These are phyloP conservation scores for Poa pratensis DNA, from an alignment of 176 grass and related monocot species.

Conservation along the genomic window DNA sequence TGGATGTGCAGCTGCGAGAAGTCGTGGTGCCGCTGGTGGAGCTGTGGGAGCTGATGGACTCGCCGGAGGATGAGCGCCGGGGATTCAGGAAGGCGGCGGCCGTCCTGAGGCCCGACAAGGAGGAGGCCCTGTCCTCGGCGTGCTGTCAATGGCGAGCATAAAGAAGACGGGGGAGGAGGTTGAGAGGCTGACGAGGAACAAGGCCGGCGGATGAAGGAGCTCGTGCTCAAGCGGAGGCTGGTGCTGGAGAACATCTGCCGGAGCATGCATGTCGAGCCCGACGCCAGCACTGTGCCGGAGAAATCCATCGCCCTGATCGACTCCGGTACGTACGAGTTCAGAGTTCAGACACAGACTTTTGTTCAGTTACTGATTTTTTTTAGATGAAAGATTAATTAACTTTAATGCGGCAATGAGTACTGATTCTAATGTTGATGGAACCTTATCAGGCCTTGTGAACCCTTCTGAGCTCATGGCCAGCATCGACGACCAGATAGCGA, in stretches of 20 bases:
- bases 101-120: constrained; percentile 32
- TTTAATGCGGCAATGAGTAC: too few relatives aligned
- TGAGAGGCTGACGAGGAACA: constrained; percentile 60
- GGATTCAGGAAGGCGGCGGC: constrained; percentile 50
- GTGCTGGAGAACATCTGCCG: constrained; percentile 71
- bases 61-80: constrained; percentile 59
- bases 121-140: constrained; percentile 43
- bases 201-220: constrained; percentile 71
- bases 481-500: constrained; percentile 63
- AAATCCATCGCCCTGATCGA: constrained; percentile 64
- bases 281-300: constrained; percentile 63
- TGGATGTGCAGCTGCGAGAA: constrained; percentile 48
- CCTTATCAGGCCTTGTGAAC: constrained; percentile 52
- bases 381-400: neutral
- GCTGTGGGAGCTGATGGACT: constrained; percentile 72
- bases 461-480: constrained; percentile 61
- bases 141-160: constrained; percentile 49
- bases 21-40: constrained; percentile 48
- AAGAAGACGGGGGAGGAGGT: constrained; percentile 64
- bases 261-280: constrained; percentile 66
- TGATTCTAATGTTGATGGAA: neutral
- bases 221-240: constrained; percentile 61
- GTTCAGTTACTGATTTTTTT: neutral
- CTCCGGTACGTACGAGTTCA: constrained; percentile 48
- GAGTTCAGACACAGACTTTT: neutral